phyloP scores from a whole-genome alignment of 495 filamentous ascomycete genomes.

The Penicillium cinerascens region DNA sequence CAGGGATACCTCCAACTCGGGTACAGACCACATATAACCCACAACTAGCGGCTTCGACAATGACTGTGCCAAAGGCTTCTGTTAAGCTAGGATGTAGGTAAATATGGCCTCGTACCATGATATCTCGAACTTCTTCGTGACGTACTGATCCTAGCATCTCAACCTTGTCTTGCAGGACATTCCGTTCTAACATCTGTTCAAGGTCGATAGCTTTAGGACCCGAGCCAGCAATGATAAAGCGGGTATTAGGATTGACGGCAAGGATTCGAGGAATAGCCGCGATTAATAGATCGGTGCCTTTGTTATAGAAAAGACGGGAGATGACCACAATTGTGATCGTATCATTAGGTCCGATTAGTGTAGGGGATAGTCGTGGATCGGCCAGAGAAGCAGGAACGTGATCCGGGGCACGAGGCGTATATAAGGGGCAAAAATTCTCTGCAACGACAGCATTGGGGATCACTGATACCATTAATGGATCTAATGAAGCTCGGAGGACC shows the following conservation, averaged over 20 bases:
- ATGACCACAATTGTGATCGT: constrained; percentile 96
- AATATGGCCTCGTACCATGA: constrained; percentile 97
- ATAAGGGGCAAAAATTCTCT: constrained; percentile 82
- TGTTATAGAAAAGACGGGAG: constrained; percentile 97
- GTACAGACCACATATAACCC: constrained; percentile 96
- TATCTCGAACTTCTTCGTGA: constrained; percentile 94
- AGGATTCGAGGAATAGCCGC: constrained; percentile 92
- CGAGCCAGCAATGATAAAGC: constrained; percentile 93
- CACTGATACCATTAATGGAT: constrained; percentile 94
- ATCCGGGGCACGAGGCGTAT: constrained; percentile 27
- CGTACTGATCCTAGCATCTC: constrained; percentile 87
- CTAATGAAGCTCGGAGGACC: constrained; percentile 90
- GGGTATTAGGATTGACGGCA: constrained; percentile 82
- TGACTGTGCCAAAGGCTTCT: constrained; percentile 95
- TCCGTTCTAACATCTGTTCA: constrained; percentile 94
- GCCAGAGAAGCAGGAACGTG: constrained; percentile 28
- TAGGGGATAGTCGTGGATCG: constrained; percentile 46
- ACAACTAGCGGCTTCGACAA: constrained; percentile 94
- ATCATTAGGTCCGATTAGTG: constrained; percentile 69
- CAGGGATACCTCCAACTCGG: constrained; percentile 92
- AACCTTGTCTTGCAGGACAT: constrained; percentile 91
- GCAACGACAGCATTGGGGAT: constrained; percentile 97
- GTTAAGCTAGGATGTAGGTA: constrained; percentile 94
- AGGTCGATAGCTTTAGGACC: constrained; percentile 98
- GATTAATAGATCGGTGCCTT: constrained; percentile 92